Conservation (phyloP, 2,329 filamentous ascomycete genomes). For the Alternaria sp. region DNA sequence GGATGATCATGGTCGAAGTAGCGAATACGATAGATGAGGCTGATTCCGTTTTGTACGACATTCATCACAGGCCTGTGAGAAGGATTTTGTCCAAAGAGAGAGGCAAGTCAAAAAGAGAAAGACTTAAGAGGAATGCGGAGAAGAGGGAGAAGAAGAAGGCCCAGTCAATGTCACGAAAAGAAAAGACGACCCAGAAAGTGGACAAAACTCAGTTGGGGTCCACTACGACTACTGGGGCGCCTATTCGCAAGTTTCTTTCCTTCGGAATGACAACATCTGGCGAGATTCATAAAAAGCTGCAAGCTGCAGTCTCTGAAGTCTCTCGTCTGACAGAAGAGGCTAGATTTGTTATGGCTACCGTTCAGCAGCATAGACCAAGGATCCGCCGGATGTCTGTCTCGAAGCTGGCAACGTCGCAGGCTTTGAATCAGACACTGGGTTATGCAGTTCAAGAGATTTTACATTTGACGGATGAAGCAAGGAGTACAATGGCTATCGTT, state of each 20-base stretch:
- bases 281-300: neutral
- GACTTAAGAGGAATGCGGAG: neutral
- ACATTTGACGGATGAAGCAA: constrained; percentile 2
- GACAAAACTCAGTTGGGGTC: neutral
- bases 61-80: neutral
- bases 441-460: neutral
- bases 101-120: neutral
- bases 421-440: neutral
- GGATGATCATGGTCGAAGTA: neutral
- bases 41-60: neutral
- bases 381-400: constrained; percentile 3
- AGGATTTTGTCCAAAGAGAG: neutral
- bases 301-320: neutral
- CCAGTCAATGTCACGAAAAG: neutral
- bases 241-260: constrained; percentile 4
- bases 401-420: neutral
- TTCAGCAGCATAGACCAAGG: neutral
- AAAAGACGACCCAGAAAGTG: neutral
- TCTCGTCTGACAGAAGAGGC: constrained; percentile 9
- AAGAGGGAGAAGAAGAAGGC: neutral
- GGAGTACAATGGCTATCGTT: neutral
- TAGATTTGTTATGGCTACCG: neutral
- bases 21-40: neutral
- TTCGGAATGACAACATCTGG: neutral
- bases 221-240: neutral